phyloP scores from a whole-genome alignment of 768 basidiomycete genomes.

The Suillus tomentosus region DNA sequence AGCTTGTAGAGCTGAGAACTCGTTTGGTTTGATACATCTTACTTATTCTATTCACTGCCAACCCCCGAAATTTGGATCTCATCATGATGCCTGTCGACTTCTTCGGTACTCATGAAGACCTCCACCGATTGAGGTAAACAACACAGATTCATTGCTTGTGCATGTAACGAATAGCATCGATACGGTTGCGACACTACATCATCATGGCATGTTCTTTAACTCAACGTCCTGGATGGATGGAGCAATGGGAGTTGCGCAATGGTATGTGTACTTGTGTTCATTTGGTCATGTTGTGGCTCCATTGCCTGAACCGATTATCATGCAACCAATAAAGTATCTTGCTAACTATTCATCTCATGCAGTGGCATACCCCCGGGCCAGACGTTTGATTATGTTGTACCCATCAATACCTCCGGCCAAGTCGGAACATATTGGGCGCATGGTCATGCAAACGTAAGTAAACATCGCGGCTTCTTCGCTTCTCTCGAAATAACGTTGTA shows the following conservation, averaged over 20 bases:
- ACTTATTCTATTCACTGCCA: neutral
- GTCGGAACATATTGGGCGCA: slow-evolving; percentile 86
- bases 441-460: slow-evolving; percentile 56
- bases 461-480: neutral
- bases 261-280: slow-evolving; percentile 46
- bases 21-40: neutral
- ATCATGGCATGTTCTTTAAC: slow-evolving; percentile 97
- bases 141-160: slow-evolving; percentile 71
- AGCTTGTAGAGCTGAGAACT: neutral
- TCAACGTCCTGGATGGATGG: slow-evolving; percentile 88
- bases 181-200: slow-evolving; percentile 71
- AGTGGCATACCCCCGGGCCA: slow-evolving; percentile 80
- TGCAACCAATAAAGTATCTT: neutral
- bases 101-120: slow-evolving; percentile 49
- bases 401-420: slow-evolving; percentile 66
- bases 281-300: neutral
- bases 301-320: neutral
- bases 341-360: neutral
- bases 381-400: slow-evolving; percentile 74
- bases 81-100: neutral
- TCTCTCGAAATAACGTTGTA: neutral
- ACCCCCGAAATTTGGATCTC: neutral
- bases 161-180: slow-evolving; percentile 79
- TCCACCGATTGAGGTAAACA: slow-evolving; percentile 74
- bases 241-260: slow-evolving; percentile 80